phyloP scores from a whole-genome alignment of 2,329 filamentous ascomycete species.

The Aspergillus clavatus region DNA sequence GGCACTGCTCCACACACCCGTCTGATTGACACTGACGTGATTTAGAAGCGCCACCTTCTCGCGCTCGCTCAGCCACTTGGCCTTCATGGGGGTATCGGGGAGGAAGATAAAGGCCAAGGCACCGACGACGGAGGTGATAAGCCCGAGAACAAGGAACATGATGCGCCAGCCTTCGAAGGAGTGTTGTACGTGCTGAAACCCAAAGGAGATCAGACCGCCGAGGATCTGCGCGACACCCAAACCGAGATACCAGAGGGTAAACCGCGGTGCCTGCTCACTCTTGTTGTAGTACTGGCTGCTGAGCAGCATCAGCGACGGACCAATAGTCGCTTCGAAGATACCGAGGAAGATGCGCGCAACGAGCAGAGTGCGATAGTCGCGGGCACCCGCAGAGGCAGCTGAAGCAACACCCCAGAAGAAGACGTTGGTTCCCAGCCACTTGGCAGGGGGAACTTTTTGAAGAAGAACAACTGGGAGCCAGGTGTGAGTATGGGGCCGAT shows the following conservation, averaged over 20 bases:
- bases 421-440: slow-evolving; percentile 58
- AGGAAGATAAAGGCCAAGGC: slow-evolving; percentile 37
- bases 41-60: slow-evolving; percentile 39
- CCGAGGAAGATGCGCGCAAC: slow-evolving; percentile 56
- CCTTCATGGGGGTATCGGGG: slow-evolving; percentile 15
- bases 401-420: slow-evolving; percentile 52
- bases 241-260: slow-evolving; percentile 59
- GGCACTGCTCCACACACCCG: slow-evolving; percentile 48
- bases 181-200: slow-evolving; percentile 46
- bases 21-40: slow-evolving; percentile 46
- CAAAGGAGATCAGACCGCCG: slow-evolving; percentile 39
- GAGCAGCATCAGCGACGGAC: slow-evolving; percentile 57
- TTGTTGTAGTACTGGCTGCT: slow-evolving; percentile 57
- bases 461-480: slow-evolving; percentile 49
- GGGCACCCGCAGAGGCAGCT: slow-evolving; percentile 47
- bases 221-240: slow-evolving; percentile 53
- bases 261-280: slow-evolving; percentile 54
- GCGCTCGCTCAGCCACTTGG: slow-evolving; percentile 21
- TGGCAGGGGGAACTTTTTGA: slow-evolving; percentile 56
- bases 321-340: slow-evolving; percentile 57
- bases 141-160: slow-evolving; percentile 46
- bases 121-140: slow-evolving; percentile 41
- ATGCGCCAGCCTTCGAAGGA: slow-evolving; percentile 39
- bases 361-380: slow-evolving; percentile 51
- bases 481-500: neutral